These are phyloP conservation scores for Candida germanica DNA, from an alignment of 805 yeast species.

Conservation along the genomic window DNA sequence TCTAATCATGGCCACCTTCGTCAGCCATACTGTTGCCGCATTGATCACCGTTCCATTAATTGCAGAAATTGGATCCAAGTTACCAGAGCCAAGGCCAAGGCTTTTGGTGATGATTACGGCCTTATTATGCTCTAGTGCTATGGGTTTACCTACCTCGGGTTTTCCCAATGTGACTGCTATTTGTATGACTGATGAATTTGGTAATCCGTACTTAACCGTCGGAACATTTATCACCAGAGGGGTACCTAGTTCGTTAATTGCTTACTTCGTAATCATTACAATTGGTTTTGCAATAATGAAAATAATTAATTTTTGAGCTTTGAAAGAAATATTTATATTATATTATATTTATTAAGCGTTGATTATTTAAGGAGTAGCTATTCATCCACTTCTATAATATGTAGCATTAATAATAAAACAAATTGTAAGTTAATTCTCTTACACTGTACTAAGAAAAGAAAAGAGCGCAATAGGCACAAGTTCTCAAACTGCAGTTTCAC, in stretches of 20 bases:
- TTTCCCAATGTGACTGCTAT: constrained; percentile 98
- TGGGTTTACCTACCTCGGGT: constrained; percentile 97
- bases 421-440: no score
- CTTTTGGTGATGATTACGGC: constrained; percentile 66
- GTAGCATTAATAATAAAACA: no score
- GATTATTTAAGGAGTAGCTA: no score
- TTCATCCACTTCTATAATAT: no score
- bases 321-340: no score
- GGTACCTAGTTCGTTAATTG: constrained; percentile 78
- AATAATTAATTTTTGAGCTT: constrained; percentile 28
- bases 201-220: constrained; percentile 85
- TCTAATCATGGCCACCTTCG: constrained; percentile 85
- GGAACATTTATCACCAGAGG: constrained; percentile 86
- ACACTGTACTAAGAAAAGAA: no score
- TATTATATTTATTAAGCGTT: no score
- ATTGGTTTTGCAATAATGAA: constrained; percentile 76
- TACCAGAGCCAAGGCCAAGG: constrained; percentile 81
- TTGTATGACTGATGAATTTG: constrained; percentile 89
- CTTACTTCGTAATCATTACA: constrained; percentile 69
- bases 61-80: constrained; percentile 77
- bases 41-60: constrained; percentile 88
- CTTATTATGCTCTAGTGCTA: constrained; percentile 84
- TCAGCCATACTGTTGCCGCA: constrained; percentile 96
- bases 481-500: constrained; percentile 41
- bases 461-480: no score